These are phyloP conservation scores for Fibroporia radiculosa DNA, from an alignment of 768 basidiomycete species.

Conservation along the genomic window DNA sequence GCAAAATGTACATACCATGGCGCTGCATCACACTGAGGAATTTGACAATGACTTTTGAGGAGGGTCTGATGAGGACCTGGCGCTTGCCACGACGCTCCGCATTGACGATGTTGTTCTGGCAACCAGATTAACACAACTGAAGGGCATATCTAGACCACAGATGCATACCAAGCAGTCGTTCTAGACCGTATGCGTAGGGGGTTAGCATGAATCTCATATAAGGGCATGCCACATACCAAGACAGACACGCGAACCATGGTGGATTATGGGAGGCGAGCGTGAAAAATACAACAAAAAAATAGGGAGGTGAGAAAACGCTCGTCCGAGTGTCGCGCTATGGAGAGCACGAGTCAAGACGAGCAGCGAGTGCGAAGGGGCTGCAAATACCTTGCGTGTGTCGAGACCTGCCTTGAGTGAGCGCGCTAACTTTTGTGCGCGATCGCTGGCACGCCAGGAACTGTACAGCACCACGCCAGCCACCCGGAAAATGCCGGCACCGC, in stretches of 20 bases:
- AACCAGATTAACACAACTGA: constrained; percentile 1
- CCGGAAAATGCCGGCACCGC: background rate
- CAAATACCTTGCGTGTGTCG: background rate
- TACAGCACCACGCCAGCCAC: background rate
- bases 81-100: constrained; percentile 99
- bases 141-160: constrained; percentile 1
- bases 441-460: too few species aligned
- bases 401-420: too few species aligned
- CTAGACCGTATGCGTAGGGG: constrained; percentile 16
- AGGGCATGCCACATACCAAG: constrained; percentile 35
- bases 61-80: constrained; percentile 96
- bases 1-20: constrained; percentile 66
- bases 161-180: constrained; percentile 53
- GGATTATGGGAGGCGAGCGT: constrained; percentile 10
- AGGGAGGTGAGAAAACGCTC: constrained; percentile 43
- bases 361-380: too few species aligned
- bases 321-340: constrained; percentile 79
- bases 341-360: constrained; percentile 74
- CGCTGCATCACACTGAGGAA: constrained; percentile 99
- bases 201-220: background rate
- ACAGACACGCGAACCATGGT: constrained; percentile 89
- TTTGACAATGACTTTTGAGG: constrained; percentile 96
- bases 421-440: too few species aligned
- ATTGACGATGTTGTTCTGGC: constrained; percentile 96
- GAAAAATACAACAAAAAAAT: too few species aligned